These are phyloP conservation scores for Harrya chromipes DNA, from an alignment of 768 basidiomycete genomes.

Conservation along the genomic window DNA sequence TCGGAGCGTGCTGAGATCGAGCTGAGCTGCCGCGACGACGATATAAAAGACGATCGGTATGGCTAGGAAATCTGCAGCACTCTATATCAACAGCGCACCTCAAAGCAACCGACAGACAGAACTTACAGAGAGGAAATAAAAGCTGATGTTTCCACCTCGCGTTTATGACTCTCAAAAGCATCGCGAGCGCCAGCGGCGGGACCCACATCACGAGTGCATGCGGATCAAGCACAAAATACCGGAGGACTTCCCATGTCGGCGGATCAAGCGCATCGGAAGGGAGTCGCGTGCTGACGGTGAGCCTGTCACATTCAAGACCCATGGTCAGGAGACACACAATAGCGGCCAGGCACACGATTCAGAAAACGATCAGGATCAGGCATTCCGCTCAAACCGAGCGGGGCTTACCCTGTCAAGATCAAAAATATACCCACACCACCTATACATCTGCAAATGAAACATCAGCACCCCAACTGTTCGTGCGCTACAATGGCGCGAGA, in stretches of 20 bases:
- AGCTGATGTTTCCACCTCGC: constrained; percentile 80
- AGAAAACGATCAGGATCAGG: constrained; percentile 1
- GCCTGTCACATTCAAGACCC: constrained; percentile 36
- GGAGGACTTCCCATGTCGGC: constrained; percentile 61
- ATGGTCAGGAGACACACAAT: neutral
- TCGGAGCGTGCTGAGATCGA: constrained; percentile 61
- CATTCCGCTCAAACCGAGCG: neutral
- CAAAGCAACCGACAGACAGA: neutral
- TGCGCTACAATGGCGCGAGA: neutral
- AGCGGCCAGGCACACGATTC: neutral
- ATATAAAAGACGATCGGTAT: constrained; percentile 87
- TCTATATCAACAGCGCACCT: neutral
- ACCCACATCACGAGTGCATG: constrained; percentile 76
- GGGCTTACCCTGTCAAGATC: constrained; percentile 75
- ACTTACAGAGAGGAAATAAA: constrained; percentile 84
- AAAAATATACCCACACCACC: constrained; percentile 96
- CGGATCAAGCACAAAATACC: constrained; percentile 59
- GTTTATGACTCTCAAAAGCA: constrained; percentile 77
- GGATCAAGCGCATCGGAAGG: constrained; percentile 69
- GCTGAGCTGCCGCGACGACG: constrained; percentile 58
- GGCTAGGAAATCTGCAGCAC: constrained; percentile 61
- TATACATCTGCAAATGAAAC: constrained; percentile 53
- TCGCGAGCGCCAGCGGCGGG: constrained; percentile 72
- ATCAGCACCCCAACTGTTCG: neutral
- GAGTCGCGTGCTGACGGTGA: constrained; percentile 83